A percentile compares a stretch with the other conserved stretches of the same genome.
Conservation (phyloP, 208 protist species). For the Acanthamoeba triangularis region DNA sequence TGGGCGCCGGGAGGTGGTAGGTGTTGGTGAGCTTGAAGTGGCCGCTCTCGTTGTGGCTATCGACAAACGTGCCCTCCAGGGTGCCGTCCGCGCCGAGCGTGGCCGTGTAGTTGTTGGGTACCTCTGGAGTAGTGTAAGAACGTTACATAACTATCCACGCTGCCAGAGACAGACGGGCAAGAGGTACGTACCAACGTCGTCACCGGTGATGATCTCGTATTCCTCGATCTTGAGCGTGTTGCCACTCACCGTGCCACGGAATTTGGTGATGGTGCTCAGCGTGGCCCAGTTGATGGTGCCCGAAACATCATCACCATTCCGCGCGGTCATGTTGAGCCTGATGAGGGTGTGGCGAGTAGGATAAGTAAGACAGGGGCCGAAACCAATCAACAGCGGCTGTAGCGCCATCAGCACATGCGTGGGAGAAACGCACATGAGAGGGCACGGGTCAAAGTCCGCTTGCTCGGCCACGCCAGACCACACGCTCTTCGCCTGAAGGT, state of each 20-base stretch:
- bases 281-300: conserved; percentile 49
- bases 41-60: background rate
- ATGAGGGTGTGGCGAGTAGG: background rate
- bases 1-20: conserved; percentile 45
- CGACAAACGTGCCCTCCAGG: conserved; percentile 43
- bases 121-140: background rate
- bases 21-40: conserved; percentile 37
- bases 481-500: conserved; percentile 26
- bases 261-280: conserved; percentile 55
- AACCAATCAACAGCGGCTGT: background rate
- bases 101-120: conserved; percentile 44
- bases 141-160: too few species aligned
- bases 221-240: conserved; percentile 33
- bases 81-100: background rate
- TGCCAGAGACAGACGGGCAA: too few species aligned
- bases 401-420: background rate
- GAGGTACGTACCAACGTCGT: conserved; percentile 2
- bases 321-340: background rate
- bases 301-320: background rate
- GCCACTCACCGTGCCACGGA: conserved; percentile 18
- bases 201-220: conserved; percentile 21
- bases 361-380: background rate
- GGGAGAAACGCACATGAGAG: conserved; percentile 1
- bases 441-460: conserved; percentile 1
- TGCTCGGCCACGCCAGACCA: conserved; percentile 22